Base-by-base conservation (phyloP, 768 basidiomycete species). In the Stropharia rugosoannulata region DNA sequence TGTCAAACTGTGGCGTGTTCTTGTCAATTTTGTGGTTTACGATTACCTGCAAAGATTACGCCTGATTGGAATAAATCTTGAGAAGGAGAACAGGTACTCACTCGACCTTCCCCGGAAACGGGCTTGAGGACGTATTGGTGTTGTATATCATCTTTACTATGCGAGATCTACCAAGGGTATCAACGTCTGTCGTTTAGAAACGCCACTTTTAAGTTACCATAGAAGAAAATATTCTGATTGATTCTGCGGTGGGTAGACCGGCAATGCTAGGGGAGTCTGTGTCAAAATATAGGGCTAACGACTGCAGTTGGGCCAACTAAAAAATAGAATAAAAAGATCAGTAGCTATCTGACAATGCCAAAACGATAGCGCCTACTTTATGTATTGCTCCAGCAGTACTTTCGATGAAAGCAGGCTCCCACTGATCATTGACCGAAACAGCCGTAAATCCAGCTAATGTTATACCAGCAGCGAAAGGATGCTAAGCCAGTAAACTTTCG, bases 91-190 rank as follows among this genome's bases (percentile, higher is more conserved):
- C 9, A 46, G 22, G 5, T 22, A 71, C 83, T 67, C 62, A 93
- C 91, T 63, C 90, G 82, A 39, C 95, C 97, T 76, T 98, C 88
- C 40, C 95, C 96, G 0, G 94, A 92, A 13, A 99, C 95, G 15
- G 97, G 97, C 68, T 90, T 94, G 19, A 99, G 79, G 54, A 98
- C 89, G 69, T 92, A 98, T 68, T 98, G 97, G 68, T 99, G 97
- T 18, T 80, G 72, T 6, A 74, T 76, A 35, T 79, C 79, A 43
- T 79, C 75, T 9, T 84, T 74, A 27, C 64, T 71, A 55, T 75
- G 74, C 11, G 76, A 71, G 56, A 81, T 81, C 80, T 81, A 45
- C 29, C 35, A 19, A 29, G 32, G 27, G 16, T 9, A 16, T 47
- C 5, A 41, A 18, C 19, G 11, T 13, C 4, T 4, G 40, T 6